phyloP scores from a whole-genome alignment of 805 yeast species.

The Suhomyces tanzawaensis region DNA sequence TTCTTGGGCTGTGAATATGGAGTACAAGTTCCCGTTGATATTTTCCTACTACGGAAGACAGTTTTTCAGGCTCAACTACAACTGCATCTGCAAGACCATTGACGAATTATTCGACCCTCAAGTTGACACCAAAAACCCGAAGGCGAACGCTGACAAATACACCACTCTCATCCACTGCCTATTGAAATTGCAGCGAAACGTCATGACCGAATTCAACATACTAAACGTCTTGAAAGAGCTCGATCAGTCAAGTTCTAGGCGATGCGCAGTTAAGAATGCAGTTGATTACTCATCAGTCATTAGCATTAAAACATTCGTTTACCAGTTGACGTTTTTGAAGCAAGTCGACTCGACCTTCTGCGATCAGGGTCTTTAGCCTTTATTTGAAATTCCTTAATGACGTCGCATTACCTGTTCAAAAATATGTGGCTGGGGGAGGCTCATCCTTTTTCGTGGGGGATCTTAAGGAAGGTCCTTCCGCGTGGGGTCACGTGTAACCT shows the following conservation, averaged over 20 bases:
- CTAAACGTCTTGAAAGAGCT: slow-evolving; percentile 8
- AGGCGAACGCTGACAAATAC: neutral
- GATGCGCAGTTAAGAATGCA: no score
- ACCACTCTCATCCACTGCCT: slow-evolving; percentile 6
- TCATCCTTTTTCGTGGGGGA: no score
- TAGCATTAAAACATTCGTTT: no score
- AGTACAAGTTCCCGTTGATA: slow-evolving; percentile 21
- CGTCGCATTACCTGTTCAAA: no score
- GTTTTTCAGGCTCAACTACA: slow-evolving; percentile 17
- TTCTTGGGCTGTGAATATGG: slow-evolving; percentile 21
- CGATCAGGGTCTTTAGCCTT: no score
- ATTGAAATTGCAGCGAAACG: slow-evolving; percentile 9
- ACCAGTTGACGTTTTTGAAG: no score
- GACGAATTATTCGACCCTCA: slow-evolving; percentile 9
- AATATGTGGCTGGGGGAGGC: no score
- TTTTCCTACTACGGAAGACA: slow-evolving; percentile 24
- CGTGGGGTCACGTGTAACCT: no score
- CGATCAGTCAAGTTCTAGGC: neutral
- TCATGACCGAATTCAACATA: slow-evolving; percentile 9
- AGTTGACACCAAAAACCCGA: neutral
- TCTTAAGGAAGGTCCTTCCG: no score
- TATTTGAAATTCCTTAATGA: no score
- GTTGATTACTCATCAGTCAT: no score
- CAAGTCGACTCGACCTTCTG: neutral
- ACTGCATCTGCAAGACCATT: slow-evolving; percentile 7